A percentile compares a stretch with the other conserved stretches of the same genome.
phyloP scores from a whole-genome alignment of 306 rosid species.

The Vicia sativa region DNA sequence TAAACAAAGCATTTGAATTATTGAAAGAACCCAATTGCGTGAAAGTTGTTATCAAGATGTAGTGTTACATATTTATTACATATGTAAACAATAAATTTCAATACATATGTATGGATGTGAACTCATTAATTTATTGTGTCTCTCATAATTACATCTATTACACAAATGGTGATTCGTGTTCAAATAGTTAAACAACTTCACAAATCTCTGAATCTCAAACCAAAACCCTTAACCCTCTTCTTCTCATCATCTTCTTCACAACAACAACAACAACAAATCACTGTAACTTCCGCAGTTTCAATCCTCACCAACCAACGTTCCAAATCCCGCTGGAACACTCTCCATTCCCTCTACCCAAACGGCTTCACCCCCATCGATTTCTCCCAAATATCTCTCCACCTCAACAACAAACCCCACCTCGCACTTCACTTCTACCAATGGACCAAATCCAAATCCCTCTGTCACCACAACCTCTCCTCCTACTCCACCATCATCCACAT shows the following conservation, averaged over 20 bases:
- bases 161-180: conserved; percentile 42
- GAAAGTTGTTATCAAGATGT: conserved; percentile 54
- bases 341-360: conserved; percentile 54
- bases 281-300: conserved; percentile 47
- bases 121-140: too few species aligned
- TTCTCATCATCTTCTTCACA: conserved; percentile 27
- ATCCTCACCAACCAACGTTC: conserved; percentile 73
- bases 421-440: conserved; percentile 69
- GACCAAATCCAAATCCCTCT: conserved; percentile 59
- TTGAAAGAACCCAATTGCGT: conserved; percentile 50
- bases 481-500: conserved; percentile 69
- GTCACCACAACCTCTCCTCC: conserved; percentile 64
- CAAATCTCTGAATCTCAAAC: conserved; percentile 23
- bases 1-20: conserved; percentile 44
- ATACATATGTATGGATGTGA: too few species aligned
- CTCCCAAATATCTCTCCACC: conserved; percentile 59
- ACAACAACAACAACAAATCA: neutral
- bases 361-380: conserved; percentile 58
- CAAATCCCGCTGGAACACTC: conserved; percentile 72
- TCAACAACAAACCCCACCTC: conserved; percentile 75
- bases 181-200: conserved; percentile 32
- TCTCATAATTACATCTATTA: too few species aligned
- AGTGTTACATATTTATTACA: neutral
- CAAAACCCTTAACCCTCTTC: neutral
- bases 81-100: too few species aligned